A percentile compares a stretch with the other conserved stretches of the same genome.
Evolutionary conservation across 768 basidiomycete species (phyloP).

Genomic region (Xanthoconium stramineum): DNA sequence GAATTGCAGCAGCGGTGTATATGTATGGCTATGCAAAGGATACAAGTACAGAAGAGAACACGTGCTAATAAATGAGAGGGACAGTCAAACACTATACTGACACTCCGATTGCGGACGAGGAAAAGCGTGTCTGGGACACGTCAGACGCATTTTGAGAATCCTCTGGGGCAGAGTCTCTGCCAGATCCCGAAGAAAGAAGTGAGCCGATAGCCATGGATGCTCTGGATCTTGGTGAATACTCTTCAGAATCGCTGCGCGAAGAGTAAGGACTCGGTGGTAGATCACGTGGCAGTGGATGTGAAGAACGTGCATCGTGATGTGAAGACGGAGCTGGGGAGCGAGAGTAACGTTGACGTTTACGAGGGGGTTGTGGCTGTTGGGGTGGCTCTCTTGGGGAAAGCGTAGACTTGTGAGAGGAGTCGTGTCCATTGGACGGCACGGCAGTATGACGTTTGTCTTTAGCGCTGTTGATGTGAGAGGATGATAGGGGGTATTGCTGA

Average conservation of each 20-base stretch:
- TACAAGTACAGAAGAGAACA: constrained; percentile 24
- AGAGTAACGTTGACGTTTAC: constrained; percentile 64
- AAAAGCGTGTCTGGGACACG: constrained; percentile 15
- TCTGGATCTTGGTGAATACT: constrained; percentile 67
- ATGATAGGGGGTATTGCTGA: constrained; percentile 38
- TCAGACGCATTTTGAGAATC: constrained; percentile 24
- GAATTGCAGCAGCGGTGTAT: constrained; percentile 12
- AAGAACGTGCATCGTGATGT: constrained; percentile 31
- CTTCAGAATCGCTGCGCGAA: constrained; percentile 63
- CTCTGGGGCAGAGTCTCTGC: constrained; percentile 26
- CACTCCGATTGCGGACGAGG: constrained; percentile 21
- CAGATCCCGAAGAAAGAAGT: constrained; percentile 50
- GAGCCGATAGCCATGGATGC: constrained; percentile 81
- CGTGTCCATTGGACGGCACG: constrained; percentile 19
- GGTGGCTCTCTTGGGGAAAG: constrained; percentile 26
- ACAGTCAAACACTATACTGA: constrained; percentile 12
- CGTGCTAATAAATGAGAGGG: constrained; percentile 20
- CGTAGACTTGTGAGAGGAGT: constrained; percentile 7
- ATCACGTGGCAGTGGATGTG: constrained; percentile 41
- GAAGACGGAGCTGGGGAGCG: constrained; percentile 50
- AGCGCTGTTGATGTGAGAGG: constrained; percentile 27
- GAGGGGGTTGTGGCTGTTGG: constrained; percentile 41
- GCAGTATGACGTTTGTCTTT: constrained; percentile 19
- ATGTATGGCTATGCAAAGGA: constrained; percentile 17
- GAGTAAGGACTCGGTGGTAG: constrained; percentile 74